Conservation (phyloP, 1,284 basidiomycete species). For the Sparassis latifolia region DNA sequence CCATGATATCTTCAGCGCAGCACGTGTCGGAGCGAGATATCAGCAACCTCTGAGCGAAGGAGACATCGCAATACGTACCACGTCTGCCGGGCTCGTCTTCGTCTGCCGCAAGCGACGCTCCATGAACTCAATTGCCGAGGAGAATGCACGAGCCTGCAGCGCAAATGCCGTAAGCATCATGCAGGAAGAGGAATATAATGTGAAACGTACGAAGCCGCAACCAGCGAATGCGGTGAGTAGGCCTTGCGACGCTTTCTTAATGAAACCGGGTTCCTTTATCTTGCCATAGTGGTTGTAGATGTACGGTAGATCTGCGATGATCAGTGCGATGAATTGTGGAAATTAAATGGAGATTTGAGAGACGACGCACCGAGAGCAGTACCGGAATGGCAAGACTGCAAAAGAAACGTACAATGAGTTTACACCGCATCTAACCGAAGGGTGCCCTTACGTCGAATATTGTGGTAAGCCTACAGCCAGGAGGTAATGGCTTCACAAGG, state of each 20-base stretch:
- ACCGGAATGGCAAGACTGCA: constrained; percentile 40
- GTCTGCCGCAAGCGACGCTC: constrained; percentile 56
- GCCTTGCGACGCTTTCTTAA: constrained; percentile 72
- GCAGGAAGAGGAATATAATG: not conserved
- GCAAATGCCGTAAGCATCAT: not conserved
- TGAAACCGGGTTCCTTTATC: constrained; percentile 86
- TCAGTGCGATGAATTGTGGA: not conserved
- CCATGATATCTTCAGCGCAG: constrained; percentile 54
- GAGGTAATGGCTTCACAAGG: constrained; percentile 59
- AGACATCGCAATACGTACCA: constrained; percentile 35
- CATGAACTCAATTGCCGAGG: constrained; percentile 33
- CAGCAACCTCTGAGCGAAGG: constrained; percentile 14
- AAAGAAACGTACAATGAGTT: no score
- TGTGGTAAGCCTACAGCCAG: constrained; percentile 82
- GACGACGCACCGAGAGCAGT: constrained; percentile 31
- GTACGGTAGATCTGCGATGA: constrained; percentile 31
- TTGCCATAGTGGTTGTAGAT: constrained; percentile 88
- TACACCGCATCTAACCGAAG: no score
- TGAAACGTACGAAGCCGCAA: constrained; percentile 37
- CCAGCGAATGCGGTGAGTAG: constrained; percentile 51
- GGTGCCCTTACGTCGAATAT: constrained; percentile 69
- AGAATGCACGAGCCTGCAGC: constrained; percentile 52
- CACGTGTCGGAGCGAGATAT: not conserved
- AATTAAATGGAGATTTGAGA: not conserved
- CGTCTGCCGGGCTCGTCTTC: constrained; percentile 74